Conservation (phyloP, 2,329 filamentous ascomycete species). For the Talaromyces sp. region DNA sequence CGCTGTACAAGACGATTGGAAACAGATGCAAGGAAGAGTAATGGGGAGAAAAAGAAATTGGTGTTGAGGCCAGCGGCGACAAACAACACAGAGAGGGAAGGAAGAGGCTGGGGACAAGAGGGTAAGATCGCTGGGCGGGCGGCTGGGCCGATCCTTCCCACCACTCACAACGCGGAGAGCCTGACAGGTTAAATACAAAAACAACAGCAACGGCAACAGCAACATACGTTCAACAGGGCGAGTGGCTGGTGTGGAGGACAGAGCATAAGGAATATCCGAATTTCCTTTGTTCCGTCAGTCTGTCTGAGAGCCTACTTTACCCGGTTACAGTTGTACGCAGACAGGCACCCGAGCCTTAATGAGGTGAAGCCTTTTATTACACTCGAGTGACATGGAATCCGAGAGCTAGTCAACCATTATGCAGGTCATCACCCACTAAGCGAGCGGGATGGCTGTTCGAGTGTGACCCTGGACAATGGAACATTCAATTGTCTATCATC, state of each 20-base stretch:
- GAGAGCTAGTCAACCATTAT: background rate
- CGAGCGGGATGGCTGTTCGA: background rate
- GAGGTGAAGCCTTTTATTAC: background rate
- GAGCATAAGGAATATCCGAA: background rate
- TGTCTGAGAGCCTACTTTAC: background rate
- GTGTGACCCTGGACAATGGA: background rate
- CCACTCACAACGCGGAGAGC: slow-evolving; percentile 11
- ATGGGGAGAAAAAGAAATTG: background rate
- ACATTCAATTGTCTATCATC: background rate
- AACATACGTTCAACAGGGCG: background rate
- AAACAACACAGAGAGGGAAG: background rate
- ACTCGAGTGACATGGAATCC: background rate
- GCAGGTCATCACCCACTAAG: background rate
- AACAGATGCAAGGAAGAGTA: background rate
- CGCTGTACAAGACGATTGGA: background rate
- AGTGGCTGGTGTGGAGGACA: slow-evolving; percentile 11
- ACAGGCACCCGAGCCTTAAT: background rate
- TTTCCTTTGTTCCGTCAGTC: background rate
- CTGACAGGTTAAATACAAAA: too few species aligned
- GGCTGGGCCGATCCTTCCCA: slow-evolving; percentile 16
- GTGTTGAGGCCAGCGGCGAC: background rate
- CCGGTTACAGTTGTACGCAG: background rate
- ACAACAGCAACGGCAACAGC: background rate
- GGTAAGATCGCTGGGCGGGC: slow-evolving; percentile 13
- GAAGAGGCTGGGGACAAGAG: slow-evolving; percentile 11